These are phyloP conservation scores for Diacronema lutheri DNA, from an alignment of 78 protist species.

Conservation along the genomic window DNA sequence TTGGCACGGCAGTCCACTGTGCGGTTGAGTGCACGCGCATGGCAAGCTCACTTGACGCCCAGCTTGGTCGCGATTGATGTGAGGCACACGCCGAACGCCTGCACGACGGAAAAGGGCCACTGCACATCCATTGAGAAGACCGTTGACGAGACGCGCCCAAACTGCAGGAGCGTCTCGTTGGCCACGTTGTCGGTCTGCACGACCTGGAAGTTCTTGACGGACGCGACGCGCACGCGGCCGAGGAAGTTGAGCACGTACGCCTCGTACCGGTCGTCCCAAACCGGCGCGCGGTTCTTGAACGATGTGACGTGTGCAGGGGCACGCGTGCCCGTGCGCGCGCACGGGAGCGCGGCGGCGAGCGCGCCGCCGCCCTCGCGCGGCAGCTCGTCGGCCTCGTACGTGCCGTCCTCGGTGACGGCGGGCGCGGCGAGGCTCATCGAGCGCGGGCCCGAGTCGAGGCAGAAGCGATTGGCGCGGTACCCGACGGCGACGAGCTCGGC, in stretches of 20 bases:
- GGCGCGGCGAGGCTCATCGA: no score
- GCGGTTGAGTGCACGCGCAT: no score
- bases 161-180: constrained; percentile 28
- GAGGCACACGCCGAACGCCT: constrained; percentile 47
- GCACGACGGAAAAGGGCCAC: constrained; percentile 32
- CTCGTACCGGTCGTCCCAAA: constrained; percentile 42
- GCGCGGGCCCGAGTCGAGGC: no score
- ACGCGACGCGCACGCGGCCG: constrained; percentile 74
- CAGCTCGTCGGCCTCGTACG: no score
- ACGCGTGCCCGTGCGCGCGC: not conserved
- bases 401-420: no score
- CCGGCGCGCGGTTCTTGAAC: constrained; percentile 25
- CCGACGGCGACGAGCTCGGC: no score
- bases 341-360: no score
- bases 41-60: constrained; percentile 9
- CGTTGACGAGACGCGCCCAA: constrained; percentile 34
- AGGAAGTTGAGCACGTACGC: constrained; percentile 72
- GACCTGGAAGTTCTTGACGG: constrained; percentile 84
- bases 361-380: no score
- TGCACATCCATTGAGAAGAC: constrained; percentile 46
- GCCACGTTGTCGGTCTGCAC: not conserved
- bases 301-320: not conserved
- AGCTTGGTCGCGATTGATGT: constrained; percentile 38
- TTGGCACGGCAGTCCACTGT: no score
- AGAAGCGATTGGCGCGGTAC: no score